Evolutionary conservation across 1,284 basidiomycete species (phyloP).

Genomic region (Xerocomus minutiporus): DNA sequence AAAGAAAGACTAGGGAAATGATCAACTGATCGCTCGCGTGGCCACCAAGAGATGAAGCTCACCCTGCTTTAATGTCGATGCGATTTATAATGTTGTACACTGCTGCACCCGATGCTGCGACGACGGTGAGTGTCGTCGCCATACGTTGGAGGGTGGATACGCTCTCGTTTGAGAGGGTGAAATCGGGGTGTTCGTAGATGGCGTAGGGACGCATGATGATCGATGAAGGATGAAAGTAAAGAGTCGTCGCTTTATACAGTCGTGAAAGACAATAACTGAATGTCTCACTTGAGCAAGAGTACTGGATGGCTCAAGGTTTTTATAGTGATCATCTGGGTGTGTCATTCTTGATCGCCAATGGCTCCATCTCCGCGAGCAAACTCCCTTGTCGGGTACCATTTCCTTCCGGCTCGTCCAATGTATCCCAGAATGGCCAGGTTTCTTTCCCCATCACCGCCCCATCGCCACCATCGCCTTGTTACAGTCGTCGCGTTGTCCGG

Average conservation of each 20-base stretch:
- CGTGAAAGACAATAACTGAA: background rate
- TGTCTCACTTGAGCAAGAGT: background rate
- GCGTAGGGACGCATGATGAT: conserved; percentile 42
- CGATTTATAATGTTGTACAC: conserved; percentile 27
- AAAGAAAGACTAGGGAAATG: conserved; percentile 10
- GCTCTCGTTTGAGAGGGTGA: conserved; percentile 34
- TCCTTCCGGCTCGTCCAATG: background rate
- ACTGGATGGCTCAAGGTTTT: too few relatives aligned
- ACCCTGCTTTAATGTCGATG: conserved; percentile 18
- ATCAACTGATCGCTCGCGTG: conserved; percentile 3
- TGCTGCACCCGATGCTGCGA: conserved; percentile 32
- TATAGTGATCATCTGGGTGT: too few relatives aligned
- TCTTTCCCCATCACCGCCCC: too few relatives aligned
- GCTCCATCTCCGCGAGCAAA: too few relatives aligned
- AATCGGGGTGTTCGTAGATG: conserved; percentile 52
- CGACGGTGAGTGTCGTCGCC: conserved; percentile 25
- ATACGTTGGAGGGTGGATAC: conserved; percentile 23
- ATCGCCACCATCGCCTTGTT: too few relatives aligned
- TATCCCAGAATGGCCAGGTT: too few relatives aligned
- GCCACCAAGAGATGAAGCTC: background rate
- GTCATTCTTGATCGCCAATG: too few relatives aligned
- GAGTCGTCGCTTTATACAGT: background rate
- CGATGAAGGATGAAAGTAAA: background rate
- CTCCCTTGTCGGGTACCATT: background rate
- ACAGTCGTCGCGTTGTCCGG: too few relatives aligned